Evolutionary conservation across 768 basidiomycete species (phyloP).

Genomic region (Mycena chlorophos): DNA sequence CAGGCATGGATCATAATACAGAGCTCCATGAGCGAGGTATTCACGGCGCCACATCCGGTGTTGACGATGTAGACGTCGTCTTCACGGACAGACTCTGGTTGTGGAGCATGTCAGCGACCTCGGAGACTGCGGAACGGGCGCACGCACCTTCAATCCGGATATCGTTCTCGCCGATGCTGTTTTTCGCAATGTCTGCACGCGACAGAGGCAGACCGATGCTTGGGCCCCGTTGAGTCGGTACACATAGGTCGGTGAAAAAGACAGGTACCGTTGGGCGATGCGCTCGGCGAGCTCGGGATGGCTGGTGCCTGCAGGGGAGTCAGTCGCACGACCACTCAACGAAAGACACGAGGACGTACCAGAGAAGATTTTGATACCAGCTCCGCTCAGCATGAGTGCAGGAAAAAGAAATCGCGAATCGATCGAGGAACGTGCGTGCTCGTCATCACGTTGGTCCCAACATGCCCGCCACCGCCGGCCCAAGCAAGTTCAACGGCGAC

Average conservation of each 20-base stretch:
- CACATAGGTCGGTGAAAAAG: conserved; percentile 28
- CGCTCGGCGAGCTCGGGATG: conserved; percentile 95
- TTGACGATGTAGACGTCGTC: conserved; percentile 99
- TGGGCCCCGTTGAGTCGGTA: conserved; percentile 25
- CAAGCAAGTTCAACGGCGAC: too few relatives aligned
- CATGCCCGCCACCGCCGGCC: too few relatives aligned
- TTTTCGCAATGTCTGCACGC: conserved; percentile 83
- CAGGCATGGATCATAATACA: conserved; percentile 99
- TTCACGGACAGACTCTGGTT: conserved; percentile 88
- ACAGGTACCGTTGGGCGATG: conserved; percentile 80
- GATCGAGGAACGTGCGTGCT: neutral
- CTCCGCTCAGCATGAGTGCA: conserved; percentile 49
- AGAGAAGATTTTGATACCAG: conserved; percentile 59
- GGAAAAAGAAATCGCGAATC: neutral
- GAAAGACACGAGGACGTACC: conserved; percentile 35
- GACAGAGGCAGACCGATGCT: conserved; percentile 90
- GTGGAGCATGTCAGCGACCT: neutral
- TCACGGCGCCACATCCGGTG: conserved; percentile 82
- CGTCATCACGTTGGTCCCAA: too few relatives aligned
- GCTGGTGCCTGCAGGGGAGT: conserved; percentile 72
- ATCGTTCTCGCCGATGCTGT: conserved; percentile 87
- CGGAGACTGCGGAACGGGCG: neutral
- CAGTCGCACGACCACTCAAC: conserved; percentile 7
- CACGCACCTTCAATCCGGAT: conserved; percentile 66
- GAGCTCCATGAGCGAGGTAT: conserved; percentile 95